A percentile compares a stretch with the other conserved stretches of the same genome.
phyloP scores from a whole-genome alignment of 352 stramenopile genomes.

The Globisporangium abappressorium region DNA sequence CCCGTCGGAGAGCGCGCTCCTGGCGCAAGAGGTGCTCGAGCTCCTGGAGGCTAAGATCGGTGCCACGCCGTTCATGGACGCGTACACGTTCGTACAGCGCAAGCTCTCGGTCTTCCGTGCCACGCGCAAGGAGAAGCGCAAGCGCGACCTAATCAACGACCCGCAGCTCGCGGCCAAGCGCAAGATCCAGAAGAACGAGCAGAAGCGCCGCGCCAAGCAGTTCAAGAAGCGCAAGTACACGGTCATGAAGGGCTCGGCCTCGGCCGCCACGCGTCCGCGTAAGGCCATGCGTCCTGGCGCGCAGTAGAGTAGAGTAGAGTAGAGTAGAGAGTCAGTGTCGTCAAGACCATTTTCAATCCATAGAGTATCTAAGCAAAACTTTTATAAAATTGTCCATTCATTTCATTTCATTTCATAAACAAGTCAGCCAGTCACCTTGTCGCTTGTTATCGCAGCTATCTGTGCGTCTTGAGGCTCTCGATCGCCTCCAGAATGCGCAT shows the following conservation, averaged over 20 bases:
- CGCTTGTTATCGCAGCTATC: neutral
- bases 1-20: constrained; percentile 45
- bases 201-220: constrained; percentile 80
- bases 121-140: constrained; percentile 71
- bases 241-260: constrained; percentile 77
- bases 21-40: constrained; percentile 86
- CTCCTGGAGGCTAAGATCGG: constrained; percentile 81
- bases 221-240: constrained; percentile 87
- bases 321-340: neutral
- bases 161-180: constrained; percentile 68
- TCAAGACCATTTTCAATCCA: neutral
- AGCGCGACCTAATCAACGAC: constrained; percentile 73
- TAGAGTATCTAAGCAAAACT: constrained; percentile 11
- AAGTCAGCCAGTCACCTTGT: neutral
- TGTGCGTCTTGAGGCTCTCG: neutral
- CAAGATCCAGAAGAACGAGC: constrained; percentile 85
- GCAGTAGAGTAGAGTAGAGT: constrained; percentile 25
- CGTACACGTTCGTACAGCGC: constrained; percentile 84
- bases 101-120: constrained; percentile 75
- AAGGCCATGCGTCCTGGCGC: constrained; percentile 67
- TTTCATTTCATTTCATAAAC: neutral
- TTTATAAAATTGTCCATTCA: neutral
- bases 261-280: constrained; percentile 46
- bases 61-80: constrained; percentile 61
- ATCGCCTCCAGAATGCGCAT: constrained; percentile 62